These are phyloP conservation scores for Pestalotiopsis sp. DNA, from an alignment of 2,329 filamentous ascomycete genomes.

Conservation along the genomic window DNA sequence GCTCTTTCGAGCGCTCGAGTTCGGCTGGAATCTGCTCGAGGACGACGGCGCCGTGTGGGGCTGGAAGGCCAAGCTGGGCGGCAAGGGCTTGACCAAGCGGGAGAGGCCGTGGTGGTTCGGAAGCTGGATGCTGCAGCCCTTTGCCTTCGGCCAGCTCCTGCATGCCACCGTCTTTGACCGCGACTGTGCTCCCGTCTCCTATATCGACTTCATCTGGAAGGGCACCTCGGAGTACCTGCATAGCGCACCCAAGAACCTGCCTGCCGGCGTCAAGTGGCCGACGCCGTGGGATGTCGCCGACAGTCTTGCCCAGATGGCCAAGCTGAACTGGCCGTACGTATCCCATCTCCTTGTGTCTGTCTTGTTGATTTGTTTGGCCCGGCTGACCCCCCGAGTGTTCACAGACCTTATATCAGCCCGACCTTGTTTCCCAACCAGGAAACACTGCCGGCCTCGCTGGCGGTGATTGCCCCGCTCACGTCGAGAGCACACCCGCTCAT, in stretches of 20 bases:
- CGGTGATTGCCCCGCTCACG: constrained; percentile 74
- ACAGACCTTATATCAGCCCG: constrained; percentile 76
- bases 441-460: constrained; percentile 68
- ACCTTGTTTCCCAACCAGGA: constrained; percentile 79
- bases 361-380: background rate
- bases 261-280: constrained; percentile 73
- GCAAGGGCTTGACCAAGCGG: constrained; percentile 58
- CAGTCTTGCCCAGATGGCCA: constrained; percentile 79
- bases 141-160: constrained; percentile 75
- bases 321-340: constrained; percentile 79
- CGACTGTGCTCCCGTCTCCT: constrained; percentile 57
- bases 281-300: constrained; percentile 76
- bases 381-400: constrained; percentile 16
- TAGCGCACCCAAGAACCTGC: constrained; percentile 68
- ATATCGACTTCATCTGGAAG: constrained; percentile 62
- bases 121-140: constrained; percentile 79
- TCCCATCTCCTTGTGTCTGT: background rate
- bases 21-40: constrained; percentile 82
- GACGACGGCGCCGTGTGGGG: constrained; percentile 72
- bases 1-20: constrained; percentile 81
- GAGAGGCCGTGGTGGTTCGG: constrained; percentile 81
- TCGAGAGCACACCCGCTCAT: constrained; percentile 86
- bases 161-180: constrained; percentile 78
- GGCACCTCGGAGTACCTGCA: constrained; percentile 82
- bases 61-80: constrained; percentile 37